A percentile compares a stretch with the other conserved stretches of the same genome.
phyloP scores from a whole-genome alignment of 2,329 filamentous ascomycete genomes.

The Diplodia sapinea region DNA sequence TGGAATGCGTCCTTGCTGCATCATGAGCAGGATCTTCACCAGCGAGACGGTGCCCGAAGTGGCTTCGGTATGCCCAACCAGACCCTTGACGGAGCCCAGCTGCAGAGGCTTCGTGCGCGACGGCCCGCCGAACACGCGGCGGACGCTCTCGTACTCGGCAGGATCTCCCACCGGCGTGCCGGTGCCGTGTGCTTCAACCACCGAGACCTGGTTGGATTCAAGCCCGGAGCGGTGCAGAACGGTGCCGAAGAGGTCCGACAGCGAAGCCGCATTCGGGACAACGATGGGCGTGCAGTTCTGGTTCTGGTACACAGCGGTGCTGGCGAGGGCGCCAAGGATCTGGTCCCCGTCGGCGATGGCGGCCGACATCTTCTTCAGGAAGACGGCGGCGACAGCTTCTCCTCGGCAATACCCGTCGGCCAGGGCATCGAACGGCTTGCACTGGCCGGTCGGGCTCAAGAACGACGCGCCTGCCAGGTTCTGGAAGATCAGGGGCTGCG shows the following conservation, averaged over 20 bases:
- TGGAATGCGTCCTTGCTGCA: slow-evolving; percentile 50
- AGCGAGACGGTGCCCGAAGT: slow-evolving; percentile 42
- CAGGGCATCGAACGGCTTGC: slow-evolving; percentile 43
- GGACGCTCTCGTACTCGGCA: slow-evolving; percentile 58
- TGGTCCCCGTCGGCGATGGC: slow-evolving; percentile 56
- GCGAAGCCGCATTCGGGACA: neutral
- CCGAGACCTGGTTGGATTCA: slow-evolving; percentile 38
- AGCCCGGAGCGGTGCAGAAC: slow-evolving; percentile 14
- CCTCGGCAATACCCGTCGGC: slow-evolving; percentile 61
- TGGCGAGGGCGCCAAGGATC: slow-evolving; percentile 51
- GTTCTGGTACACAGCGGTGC: slow-evolving; percentile 51
- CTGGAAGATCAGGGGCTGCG: slow-evolving; percentile 40
- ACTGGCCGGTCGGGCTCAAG: slow-evolving; percentile 53
- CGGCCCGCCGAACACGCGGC: slow-evolving; percentile 47
- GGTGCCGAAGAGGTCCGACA: slow-evolving; percentile 19
- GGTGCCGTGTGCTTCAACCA: slow-evolving; percentile 61
- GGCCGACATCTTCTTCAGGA: slow-evolving; percentile 57
- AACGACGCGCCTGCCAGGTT: slow-evolving; percentile 49
- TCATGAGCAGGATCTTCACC: slow-evolving; percentile 46
- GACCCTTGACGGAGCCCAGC: slow-evolving; percentile 43
- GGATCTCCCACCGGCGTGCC: slow-evolving; percentile 60
- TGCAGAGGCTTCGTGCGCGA: slow-evolving; percentile 35
- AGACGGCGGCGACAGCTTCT: slow-evolving; percentile 55
- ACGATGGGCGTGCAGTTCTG: slow-evolving; percentile 42
- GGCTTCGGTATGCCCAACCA: slow-evolving; percentile 47